These are phyloP conservation scores for Pluteus cervinus DNA, from an alignment of 768 basidiomycete species.

Conservation along the genomic window DNA sequence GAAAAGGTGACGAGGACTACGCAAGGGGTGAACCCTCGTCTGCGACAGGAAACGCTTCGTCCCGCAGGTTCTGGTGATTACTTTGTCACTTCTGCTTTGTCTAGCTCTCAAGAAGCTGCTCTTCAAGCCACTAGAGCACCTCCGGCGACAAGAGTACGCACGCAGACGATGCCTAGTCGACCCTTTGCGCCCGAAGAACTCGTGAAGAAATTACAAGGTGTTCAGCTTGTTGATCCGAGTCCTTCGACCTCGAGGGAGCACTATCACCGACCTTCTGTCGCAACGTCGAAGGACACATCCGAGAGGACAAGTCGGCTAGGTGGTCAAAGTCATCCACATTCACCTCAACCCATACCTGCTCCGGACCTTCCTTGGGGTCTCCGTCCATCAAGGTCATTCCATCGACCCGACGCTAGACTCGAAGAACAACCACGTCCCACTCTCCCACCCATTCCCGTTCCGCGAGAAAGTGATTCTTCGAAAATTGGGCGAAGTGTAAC, in stretches of 20 bases:
- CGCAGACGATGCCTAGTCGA: conserved; percentile 36
- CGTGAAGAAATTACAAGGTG: conserved; percentile 46
- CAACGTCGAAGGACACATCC: not conserved
- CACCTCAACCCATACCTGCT: conserved; percentile 11
- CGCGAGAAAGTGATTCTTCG: no score
- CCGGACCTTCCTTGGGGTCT: conserved; percentile 23
- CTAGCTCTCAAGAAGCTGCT: conserved; percentile 12
- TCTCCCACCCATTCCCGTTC: conserved; percentile 27
- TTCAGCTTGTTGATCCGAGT: conserved; percentile 29
- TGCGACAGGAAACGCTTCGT: conserved; percentile 26
- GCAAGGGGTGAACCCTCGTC: conserved; percentile 17
- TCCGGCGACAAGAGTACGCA: conserved; percentile 32
- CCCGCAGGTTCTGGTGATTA: conserved; percentile 28
- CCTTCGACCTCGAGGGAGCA: conserved; percentile 6
- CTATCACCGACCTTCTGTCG: not conserved
- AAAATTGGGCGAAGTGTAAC: conserved; percentile 33
- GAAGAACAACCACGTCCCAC: conserved; percentile 24
- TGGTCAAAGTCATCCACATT: conserved; percentile 11
- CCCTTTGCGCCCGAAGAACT: conserved; percentile 55
- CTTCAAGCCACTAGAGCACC: conserved; percentile 10
- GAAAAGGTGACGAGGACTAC: conserved; percentile 35
- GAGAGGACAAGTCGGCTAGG: conserved; percentile 1
- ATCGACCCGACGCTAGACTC: conserved; percentile 33
- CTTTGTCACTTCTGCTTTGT: conserved; percentile 1
- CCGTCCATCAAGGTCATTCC: conserved; percentile 57